Evolutionary conservation across 805 yeast genomes (phyloP).

Genomic region (Ogataea henricii): DNA sequence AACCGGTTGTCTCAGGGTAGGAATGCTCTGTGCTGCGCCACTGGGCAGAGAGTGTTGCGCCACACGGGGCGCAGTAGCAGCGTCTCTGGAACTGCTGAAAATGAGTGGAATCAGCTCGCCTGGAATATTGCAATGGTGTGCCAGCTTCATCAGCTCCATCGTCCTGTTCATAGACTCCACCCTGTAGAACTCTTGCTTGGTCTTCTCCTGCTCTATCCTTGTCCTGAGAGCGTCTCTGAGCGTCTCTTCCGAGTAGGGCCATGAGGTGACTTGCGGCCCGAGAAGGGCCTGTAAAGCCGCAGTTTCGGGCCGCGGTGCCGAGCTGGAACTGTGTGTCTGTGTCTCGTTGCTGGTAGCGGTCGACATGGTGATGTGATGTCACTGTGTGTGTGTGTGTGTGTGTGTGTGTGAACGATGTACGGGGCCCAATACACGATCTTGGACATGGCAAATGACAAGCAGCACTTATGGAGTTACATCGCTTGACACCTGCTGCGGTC

Average conservation of each 20-base stretch:
- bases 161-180: constrained; percentile 63
- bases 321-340: neutral
- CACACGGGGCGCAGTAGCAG: constrained; percentile 20
- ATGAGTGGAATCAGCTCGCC: constrained; percentile 60
- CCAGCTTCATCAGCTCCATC: constrained; percentile 61
- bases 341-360: no score
- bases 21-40: constrained; percentile 1
- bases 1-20: constrained; percentile 2
- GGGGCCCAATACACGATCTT: no score
- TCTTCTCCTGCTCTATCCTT: constrained; percentile 72
- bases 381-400: no score
- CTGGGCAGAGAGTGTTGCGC: constrained; percentile 9
- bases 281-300: constrained; percentile 49
- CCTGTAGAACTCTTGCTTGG: constrained; percentile 76
- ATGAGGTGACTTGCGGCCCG: constrained; percentile 52
- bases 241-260: constrained; percentile 61
- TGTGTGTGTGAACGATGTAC: no score
- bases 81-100: constrained; percentile 37
- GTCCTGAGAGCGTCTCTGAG: constrained; percentile 59
- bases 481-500: no score
- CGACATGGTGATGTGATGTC: no score
- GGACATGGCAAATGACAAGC: no score
- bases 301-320: neutral
- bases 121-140: constrained; percentile 65
- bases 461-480: no score